Conservation (phyloP, 2,329 filamentous ascomycete genomes). For the Colletotrichum salicis region DNA sequence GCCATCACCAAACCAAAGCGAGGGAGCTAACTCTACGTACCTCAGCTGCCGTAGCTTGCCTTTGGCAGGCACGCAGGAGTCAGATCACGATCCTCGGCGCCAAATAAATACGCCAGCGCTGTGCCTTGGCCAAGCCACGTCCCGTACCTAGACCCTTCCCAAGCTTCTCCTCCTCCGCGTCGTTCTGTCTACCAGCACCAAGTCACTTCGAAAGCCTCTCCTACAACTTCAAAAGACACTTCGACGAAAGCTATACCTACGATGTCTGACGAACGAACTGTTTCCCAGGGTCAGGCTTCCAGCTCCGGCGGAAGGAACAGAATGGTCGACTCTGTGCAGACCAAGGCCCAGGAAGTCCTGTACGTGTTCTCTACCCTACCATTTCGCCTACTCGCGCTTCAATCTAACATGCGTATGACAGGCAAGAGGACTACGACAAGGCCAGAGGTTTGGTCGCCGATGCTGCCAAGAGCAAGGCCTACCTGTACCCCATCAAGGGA, state of each 20-base stretch:
- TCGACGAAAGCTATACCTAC: not conserved
- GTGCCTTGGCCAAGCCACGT: not conserved
- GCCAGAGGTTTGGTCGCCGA: constrained; percentile 72
- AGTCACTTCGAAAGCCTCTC: not conserved
- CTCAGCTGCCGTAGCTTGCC: constrained; percentile 17
- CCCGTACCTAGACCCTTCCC: not conserved
- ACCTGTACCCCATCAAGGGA: constrained; percentile 82
- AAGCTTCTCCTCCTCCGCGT: not conserved
- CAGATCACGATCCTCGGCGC: constrained; percentile 27
- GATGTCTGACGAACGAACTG: constrained; percentile 29
- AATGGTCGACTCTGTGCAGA: constrained; percentile 52
- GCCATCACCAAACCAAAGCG: constrained; percentile 25
- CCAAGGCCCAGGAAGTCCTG: constrained; percentile 62
- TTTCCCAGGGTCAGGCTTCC: constrained; percentile 20
- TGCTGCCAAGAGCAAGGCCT: constrained; percentile 77
- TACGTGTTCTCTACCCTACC: constrained; percentile 41
- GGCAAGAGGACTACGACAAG: constrained; percentile 77
- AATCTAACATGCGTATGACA: constrained; percentile 42
- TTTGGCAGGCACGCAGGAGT: constrained; percentile 22
- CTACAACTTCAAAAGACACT: not conserved
- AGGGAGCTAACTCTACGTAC: constrained; percentile 22
- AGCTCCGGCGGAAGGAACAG: constrained; percentile 31
- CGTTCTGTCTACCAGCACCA: not conserved
- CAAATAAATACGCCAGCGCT: constrained; percentile 20
- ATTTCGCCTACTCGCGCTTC: not conserved